These are phyloP conservation scores for Panus rudis DNA, from an alignment of 768 basidiomycete species.

Conservation along the genomic window DNA sequence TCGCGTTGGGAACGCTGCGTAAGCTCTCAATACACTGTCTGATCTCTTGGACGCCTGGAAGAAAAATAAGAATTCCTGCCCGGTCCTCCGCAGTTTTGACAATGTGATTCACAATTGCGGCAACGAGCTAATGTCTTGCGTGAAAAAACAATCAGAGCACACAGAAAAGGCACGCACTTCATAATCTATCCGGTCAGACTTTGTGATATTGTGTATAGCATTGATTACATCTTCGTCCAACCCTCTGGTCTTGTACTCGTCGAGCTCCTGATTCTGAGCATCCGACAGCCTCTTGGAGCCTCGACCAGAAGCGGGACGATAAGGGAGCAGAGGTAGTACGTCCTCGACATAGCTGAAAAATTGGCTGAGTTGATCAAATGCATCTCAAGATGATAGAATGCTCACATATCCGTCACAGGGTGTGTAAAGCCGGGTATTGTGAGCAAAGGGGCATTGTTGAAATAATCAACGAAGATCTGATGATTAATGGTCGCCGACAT, in stretches of 20 bases:
- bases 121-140: slow-evolving; percentile 45
- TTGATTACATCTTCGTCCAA: slow-evolving; percentile 44
- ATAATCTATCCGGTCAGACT: slow-evolving; percentile 65
- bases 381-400: slow-evolving; percentile 1
- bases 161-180: slow-evolving; percentile 40
- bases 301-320: slow-evolving; percentile 40
- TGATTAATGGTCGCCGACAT: slow-evolving; percentile 98
- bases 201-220: slow-evolving; percentile 53
- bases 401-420: slow-evolving; percentile 70
- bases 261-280: slow-evolving; percentile 39
- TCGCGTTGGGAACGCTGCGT: slow-evolving; percentile 26
- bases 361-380: slow-evolving; percentile 5
- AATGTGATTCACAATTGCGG: slow-evolving; percentile 59
- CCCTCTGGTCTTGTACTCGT: slow-evolving; percentile 44
- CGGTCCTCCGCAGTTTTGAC: slow-evolving; percentile 36
- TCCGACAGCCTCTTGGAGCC: slow-evolving; percentile 21
- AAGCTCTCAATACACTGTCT: slow-evolving; percentile 66
- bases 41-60: slow-evolving; percentile 89
- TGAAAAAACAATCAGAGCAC: neutral
- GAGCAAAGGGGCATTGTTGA: slow-evolving; percentile 71
- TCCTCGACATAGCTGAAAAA: slow-evolving; percentile 76
- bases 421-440: slow-evolving; percentile 79
- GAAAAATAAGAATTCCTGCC: slow-evolving; percentile 79
- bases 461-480: slow-evolving; percentile 76
- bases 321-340: slow-evolving; percentile 50